These are phyloP conservation scores for Malus asiatica DNA, from an alignment of 306 rosid genomes.

Conservation along the genomic window DNA sequence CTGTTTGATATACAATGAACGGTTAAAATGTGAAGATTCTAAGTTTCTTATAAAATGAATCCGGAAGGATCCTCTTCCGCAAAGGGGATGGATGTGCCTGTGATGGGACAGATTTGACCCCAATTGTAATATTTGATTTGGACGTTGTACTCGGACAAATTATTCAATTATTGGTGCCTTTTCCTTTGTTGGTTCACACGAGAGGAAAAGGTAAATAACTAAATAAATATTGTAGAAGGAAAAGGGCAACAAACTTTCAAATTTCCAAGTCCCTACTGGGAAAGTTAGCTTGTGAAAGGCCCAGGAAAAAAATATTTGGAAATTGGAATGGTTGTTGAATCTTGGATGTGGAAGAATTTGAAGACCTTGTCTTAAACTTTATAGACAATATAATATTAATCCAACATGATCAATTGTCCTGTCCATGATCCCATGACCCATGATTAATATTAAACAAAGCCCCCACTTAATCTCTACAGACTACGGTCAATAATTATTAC, in stretches of 20 bases:
- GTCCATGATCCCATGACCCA: too few species aligned
- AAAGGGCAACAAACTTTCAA: constrained; percentile 8
- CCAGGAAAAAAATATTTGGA: neutral
- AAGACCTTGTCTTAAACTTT: neutral
- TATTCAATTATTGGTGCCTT: neutral
- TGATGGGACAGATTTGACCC: too few species aligned
- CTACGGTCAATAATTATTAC: too few species aligned
- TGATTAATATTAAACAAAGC: too few species aligned
- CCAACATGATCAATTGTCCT: too few species aligned
- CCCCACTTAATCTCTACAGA: too few species aligned
- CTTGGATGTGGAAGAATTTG: neutral
- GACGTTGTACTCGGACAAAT: neutral
- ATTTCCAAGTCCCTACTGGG: neutral
- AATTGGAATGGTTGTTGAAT: constrained; percentile 4
- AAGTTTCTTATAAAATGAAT: too few species aligned
- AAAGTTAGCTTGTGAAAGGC: constrained; percentile 9
- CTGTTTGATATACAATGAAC: too few species aligned
- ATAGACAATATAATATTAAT: neutral
- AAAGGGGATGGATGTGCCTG: too few species aligned
- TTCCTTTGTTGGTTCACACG: neutral
- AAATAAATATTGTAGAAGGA: neutral
- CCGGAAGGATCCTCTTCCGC: neutral
- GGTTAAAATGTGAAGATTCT: accelerated
- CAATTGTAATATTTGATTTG: neutral
- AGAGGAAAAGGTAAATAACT: neutral